A percentile compares a stretch with the other conserved stretches of the same genome.
These are phyloP conservation scores for Lagerstroemia speciosa DNA, from an alignment of 345 rosid species.

Conservation along the genomic window DNA sequence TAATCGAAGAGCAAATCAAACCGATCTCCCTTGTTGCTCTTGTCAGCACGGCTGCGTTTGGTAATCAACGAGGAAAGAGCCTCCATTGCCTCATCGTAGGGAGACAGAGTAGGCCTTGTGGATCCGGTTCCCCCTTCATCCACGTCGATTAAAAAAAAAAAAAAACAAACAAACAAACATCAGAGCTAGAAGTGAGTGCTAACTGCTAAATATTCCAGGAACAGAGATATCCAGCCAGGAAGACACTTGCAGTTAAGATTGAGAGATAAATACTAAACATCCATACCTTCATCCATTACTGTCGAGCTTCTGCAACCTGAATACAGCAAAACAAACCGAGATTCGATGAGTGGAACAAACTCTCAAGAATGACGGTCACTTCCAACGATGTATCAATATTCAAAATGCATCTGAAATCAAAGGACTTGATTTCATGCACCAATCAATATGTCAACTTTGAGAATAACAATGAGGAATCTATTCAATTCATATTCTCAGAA, in stretches of 20 bases:
- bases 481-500: background rate
- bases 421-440: background rate
- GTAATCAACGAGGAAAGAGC: conserved; percentile 79
- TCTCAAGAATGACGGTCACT: background rate
- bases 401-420: background rate
- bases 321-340: background rate
- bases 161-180: background rate
- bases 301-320: background rate
- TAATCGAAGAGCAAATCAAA: conserved; percentile 69
- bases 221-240: background rate
- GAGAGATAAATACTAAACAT: background rate
- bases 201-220: background rate
- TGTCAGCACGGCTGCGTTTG: conserved; percentile 63
- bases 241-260: background rate
- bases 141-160: background rate
- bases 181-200: background rate
- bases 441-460: background rate
- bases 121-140: conserved; percentile 25
- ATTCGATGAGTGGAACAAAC: background rate
- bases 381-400: background rate
- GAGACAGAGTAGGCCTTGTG: conserved; percentile 11
- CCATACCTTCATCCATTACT: background rate
- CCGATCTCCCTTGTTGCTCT: conserved; percentile 59
- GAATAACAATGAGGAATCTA: background rate
- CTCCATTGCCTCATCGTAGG: conserved; percentile 60